Base-by-base conservation (phyloP, 2,329 filamentous ascomycete genomes). In the Coleophoma eucalyptorum region DNA sequence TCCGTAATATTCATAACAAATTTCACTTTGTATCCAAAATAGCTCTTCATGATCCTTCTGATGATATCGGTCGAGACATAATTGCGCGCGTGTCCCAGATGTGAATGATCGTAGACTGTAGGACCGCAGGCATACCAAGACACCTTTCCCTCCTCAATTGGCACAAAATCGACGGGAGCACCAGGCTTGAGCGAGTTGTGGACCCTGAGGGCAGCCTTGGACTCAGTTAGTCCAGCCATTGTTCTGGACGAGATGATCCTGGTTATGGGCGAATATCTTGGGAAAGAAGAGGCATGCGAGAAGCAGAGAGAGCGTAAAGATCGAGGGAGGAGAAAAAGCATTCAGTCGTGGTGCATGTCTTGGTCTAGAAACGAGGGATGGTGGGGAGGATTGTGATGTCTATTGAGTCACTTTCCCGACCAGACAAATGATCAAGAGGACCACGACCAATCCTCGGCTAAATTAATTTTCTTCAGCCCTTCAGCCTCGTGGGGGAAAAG, bases 121-220 rank as follows among this genome's bases (percentile, higher is more conserved):
- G 84, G 84, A n/a, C 84, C 84, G 68, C 84, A 88, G 52, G 79
- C 80, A 69, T 88, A 88, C 84, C 85, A 88, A n/a, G 76, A 79
- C n/a, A 58, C 46, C 46, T 58, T 58, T 26, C 53, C 53, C 21
- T 51, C 41, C 48, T 54, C 51, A 45, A 55, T 50, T 15, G 53
- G 51, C n/a, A 50, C 51, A 26, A 55, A 55, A 19, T 51, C 46
- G 18, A 55, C 53, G 20, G 53, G 53, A n/a, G 51, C 15, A 35
- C 53, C 51, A 49, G 51, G 51, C 45, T 53, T 42, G 20, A 55
- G 51, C 6, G 53, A 50, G 43, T 55, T 55, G 48, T 54, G 51
- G 26, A 55, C 48, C 40, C 47, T 53, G 26, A 55, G 33, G 13
- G 18, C 41, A 43, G 41, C 41, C 41, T 20, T 43, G 16, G 18